Conservation (phyloP, 306 rosid species). For the Elaeagnus macrophylla region DNA sequence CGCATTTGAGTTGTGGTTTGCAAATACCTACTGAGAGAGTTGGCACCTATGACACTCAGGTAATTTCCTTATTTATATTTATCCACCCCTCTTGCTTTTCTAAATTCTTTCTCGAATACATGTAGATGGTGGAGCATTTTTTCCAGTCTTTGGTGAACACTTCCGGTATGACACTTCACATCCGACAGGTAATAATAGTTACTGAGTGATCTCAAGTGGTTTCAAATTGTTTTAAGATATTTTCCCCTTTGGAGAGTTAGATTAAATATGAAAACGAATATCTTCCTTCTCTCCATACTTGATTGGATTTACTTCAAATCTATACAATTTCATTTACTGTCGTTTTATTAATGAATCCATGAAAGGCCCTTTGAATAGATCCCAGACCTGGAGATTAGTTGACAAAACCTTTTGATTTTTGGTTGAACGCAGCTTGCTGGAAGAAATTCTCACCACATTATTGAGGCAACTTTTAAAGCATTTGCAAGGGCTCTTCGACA, state of each 20-base stretch:
- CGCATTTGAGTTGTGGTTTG: conserved; percentile 65
- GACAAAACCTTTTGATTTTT: conserved; percentile 3
- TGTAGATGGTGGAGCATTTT: conserved; percentile 90
- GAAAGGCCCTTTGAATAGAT: no score
- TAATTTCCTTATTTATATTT: conserved; percentile 20
- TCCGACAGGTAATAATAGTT: conserved; percentile 60
- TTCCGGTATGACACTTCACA: conserved; percentile 96
- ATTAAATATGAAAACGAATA: no score
- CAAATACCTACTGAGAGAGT: conserved; percentile 81
- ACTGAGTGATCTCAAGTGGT: neutral
- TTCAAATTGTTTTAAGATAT: no score
- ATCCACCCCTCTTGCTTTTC: conserved; percentile 1
- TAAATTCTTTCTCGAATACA: neutral
- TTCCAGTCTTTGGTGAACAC: conserved; percentile 93
- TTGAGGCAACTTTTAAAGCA: conserved; percentile 95
- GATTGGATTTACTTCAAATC: no score
- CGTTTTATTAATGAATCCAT: no score
- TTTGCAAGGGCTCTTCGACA: conserved; percentile 96
- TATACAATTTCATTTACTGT: no score
- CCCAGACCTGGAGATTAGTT: no score
- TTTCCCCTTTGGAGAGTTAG: no score
- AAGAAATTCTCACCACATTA: conserved; percentile 85
- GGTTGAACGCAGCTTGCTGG: conserved; percentile 63
- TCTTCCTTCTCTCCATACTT: no score
- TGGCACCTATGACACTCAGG: conserved; percentile 95